Evolutionary conservation across 257 asterid genomes (phyloP).

Genomic region (Solanum pimpinellifolium): DNA sequence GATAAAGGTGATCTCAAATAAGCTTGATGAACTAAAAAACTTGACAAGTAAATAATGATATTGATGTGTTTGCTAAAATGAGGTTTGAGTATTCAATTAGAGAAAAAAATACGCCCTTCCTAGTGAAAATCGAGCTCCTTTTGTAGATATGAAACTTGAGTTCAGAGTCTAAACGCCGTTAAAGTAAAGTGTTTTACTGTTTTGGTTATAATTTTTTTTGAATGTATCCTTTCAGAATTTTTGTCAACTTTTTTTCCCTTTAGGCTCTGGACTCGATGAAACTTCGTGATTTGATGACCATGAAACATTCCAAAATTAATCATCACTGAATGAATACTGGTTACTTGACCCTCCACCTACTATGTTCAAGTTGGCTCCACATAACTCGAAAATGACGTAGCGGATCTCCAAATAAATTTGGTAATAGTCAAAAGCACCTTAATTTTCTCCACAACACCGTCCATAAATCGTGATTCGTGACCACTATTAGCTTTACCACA

Average conservation of each 20-base stretch:
- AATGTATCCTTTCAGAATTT: accelerated
- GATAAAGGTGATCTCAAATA: background rate
- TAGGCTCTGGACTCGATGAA: background rate
- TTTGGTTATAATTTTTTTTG: too few species aligned
- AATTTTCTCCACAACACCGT: background rate
- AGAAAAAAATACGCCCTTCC: background rate
- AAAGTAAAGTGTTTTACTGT: too few species aligned
- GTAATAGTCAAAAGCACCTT: too few species aligned
- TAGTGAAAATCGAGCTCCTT: background rate
- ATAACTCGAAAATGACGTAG: background rate
- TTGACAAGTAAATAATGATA: background rate
- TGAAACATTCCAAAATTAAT: background rate
- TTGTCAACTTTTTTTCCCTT: too few species aligned
- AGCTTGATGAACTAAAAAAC: background rate
- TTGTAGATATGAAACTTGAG: too few species aligned
- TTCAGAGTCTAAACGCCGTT: too few species aligned
- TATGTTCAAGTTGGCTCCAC: background rate
- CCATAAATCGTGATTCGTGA: background rate
- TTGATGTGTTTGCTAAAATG: background rate
- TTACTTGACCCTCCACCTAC: background rate
- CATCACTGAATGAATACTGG: background rate
- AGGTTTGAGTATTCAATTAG: background rate
- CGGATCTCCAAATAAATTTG: background rate
- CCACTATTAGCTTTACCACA: background rate
- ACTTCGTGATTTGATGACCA: background rate